Base-by-base conservation (phyloP, 2,329 filamentous ascomycete species). In the Canariomyces notabilis region DNA sequence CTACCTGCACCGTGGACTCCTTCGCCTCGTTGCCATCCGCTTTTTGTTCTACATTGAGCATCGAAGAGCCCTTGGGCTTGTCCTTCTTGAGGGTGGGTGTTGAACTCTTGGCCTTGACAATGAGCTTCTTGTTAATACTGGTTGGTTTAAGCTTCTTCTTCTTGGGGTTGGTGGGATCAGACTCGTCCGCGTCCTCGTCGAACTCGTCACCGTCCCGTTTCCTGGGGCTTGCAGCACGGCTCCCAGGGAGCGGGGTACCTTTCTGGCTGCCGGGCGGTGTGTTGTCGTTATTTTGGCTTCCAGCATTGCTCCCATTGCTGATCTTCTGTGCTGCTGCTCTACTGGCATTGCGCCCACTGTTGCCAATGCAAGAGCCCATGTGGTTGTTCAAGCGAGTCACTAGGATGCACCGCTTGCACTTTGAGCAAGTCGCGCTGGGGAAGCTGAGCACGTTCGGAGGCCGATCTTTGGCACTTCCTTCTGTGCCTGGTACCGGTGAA, bases 291-390 rank as follows among this genome's bases (percentile, higher is more conserved):
- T 74, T 69, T 52, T 75, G 72, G 46, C 72, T 77, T 31, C 65
- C 68, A 19, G 64, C 67, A 54, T 68, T 68, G 52, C 60, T 65
- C 48, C 67, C 72, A 50, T 80, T 81, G 57, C 74, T 79, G 52
- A 83, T 77, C 66, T 82, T 83, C 55, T 79, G 75, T 8, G 79
- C 76, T 9, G 80, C 80, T 6, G 77, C 77, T 46, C 79, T 70
- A 51, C 79, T 81, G 12, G 80, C 79, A 54, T 77, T 81, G 26
- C 80, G 72, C 19, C 80, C 79, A 54, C 78, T 81, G 60, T 82
- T 83, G 35, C 79, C 80, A 50, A 83, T 83, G 60, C 80, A 83
- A 15, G 78, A 81, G 26, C 78, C 78, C 79, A 84, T 83, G 64
- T 84, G 80, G 52, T 82, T 82, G 62, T 82, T 83, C 51, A 84